Evolutionary conservation across 1,284 basidiomycete species (phyloP), one percentile per base, ranked within the genome.

Genomic region (Ceratobasidium theobromae): DNA sequence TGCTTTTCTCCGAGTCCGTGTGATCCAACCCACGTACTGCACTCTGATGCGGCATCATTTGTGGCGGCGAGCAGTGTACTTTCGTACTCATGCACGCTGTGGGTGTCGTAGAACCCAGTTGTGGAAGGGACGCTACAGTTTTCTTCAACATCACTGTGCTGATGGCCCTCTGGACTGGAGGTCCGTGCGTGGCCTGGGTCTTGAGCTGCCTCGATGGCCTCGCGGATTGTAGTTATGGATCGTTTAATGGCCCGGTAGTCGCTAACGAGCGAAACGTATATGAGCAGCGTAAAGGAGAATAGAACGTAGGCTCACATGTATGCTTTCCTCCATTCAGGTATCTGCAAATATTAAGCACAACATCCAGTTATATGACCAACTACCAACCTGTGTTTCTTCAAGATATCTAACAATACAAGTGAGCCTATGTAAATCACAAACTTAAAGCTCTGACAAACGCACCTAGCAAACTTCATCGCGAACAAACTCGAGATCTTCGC

Each of bases 251-350:
- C 82, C 1, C 81, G 81, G 72, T 91, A 91, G 73, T 91, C 85
- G 71, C 89, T 91, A 70, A 38, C 55, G 38, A 41, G 33, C 28
- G 46, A 32, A 41, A 53, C 28, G 33, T 28, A 28, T n/a, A 14
- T 65, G 62, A 41, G 64, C 65, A 33, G 46, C 33, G 35, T n/a
- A 21, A n/a, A n/a, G 27, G 25, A 43, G 32, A n/a, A 35, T 46
- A 57, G 48, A 25, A 53, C 12, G 67, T 57, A 18, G 30, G 48
- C 82, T 67, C 70, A 90, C 89, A 92, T 89, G 74, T 92, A 92
- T 14, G 87, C 89, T 69, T 81, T 85, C 73, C 89, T 87, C 89
- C 89, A 92, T 76, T 92, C 89, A 0, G 88, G 85, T 35, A 82
- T 85, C 89, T 91, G 68, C 14, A 25, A 14, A 23, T 35, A 28